These are phyloP conservation scores for Podaxis sp. DNA, from an alignment of 768 basidiomycete species.

Conservation along the genomic window DNA sequence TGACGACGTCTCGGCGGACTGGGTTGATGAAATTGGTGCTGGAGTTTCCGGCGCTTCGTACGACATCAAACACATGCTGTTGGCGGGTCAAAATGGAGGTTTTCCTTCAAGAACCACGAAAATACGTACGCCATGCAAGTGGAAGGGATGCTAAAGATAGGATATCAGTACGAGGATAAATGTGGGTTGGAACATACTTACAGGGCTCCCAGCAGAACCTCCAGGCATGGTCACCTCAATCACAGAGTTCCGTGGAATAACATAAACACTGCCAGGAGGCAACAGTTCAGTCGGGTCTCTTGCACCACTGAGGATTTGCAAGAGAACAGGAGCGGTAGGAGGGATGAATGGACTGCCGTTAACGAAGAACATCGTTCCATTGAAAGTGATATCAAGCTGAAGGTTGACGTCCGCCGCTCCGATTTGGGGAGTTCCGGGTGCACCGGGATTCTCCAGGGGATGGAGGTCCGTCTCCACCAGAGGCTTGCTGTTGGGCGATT, in stretches of 20 bases:
- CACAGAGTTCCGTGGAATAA: constrained; percentile 36
- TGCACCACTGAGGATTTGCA: constrained; percentile 44
- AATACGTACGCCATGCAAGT: constrained; percentile 43
- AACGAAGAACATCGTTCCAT: constrained; percentile 22
- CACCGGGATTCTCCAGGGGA: constrained; percentile 25
- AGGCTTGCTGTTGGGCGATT: constrained; percentile 21
- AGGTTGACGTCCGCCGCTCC: constrained; percentile 42
- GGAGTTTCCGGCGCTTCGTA: no score
- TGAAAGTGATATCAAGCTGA: constrained; percentile 25
- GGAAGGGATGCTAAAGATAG: constrained; percentile 39
- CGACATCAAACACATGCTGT: constrained; percentile 42
- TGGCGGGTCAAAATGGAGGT: not conserved
- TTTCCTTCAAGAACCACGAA: not conserved
- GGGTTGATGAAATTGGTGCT: no score
- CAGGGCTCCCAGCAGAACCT: constrained; percentile 29
- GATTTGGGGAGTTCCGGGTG: constrained; percentile 34
- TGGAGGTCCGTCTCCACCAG: constrained; percentile 37
- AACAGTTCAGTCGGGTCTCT: constrained; percentile 32
- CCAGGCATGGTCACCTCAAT: constrained; percentile 41
- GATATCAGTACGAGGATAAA: not conserved
- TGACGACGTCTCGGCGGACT: no score
- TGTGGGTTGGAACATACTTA: constrained; percentile 19
- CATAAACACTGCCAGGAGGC: constrained; percentile 35
- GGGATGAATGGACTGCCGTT: constrained; percentile 25
- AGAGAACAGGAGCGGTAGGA: constrained; percentile 39